Percentiles rank a stretch among this genome's conserved stretches.
phyloP scores from a whole-genome alignment of 2,329 filamentous ascomycete genomes.

The Exophiala mesophila region DNA sequence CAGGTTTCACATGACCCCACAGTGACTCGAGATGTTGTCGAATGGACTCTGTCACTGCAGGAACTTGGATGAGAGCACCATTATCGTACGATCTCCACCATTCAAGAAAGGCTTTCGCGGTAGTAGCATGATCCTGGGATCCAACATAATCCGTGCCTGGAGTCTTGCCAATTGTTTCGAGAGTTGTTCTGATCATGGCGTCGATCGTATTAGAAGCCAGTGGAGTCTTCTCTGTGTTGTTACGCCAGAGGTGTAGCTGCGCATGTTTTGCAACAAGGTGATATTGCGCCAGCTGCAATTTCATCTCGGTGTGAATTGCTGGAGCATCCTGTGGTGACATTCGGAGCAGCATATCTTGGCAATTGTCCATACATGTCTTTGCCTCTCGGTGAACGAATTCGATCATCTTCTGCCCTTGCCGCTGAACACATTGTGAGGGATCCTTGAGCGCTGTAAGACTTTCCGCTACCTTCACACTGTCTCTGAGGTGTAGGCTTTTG shows the following conservation, averaged over 20 bases:
- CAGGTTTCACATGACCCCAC: too few species aligned
- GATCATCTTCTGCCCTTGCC: constrained; percentile 21
- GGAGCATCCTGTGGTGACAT: constrained; percentile 14
- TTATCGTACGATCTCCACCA: too few species aligned
- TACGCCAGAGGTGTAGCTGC: background rate
- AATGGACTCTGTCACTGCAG: too few species aligned
- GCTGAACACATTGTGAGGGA: constrained; percentile 23
- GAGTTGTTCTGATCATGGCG: background rate
- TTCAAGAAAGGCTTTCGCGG: too few species aligned
- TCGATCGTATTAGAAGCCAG: background rate
- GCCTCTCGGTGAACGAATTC: constrained; percentile 18
- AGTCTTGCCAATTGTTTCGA: background rate
- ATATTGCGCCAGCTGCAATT: constrained; percentile 25
- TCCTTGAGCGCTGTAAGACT: constrained; percentile 19
- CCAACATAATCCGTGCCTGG: background rate
- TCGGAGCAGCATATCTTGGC: constrained; percentile 16
- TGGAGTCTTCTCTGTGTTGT: background rate
- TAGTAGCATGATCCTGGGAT: too few species aligned
- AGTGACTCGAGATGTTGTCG: too few species aligned
- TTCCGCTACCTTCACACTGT: constrained; percentile 21
- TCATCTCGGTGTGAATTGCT: constrained; percentile 27
- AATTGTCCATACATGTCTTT: constrained; percentile 10
- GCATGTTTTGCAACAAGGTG: constrained; percentile 12
- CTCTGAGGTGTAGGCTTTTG: constrained; percentile 21
- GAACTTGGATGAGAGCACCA: too few species aligned